phyloP scores from a whole-genome alignment of 106 monocot species.

The Allium cepa region DNA sequence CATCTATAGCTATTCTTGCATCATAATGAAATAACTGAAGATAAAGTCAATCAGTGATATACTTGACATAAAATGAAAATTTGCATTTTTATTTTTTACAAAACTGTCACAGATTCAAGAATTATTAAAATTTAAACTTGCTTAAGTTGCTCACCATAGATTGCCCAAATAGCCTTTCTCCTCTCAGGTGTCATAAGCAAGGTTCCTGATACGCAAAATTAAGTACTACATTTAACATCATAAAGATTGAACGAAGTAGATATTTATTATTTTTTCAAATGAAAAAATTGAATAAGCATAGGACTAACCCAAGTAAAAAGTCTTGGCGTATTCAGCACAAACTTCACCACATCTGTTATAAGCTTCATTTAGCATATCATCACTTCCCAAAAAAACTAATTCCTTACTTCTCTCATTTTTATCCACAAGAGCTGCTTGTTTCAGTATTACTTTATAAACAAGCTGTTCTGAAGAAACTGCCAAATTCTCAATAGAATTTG shows the following conservation, averaged over 20 bases:
- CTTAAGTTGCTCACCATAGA: constrained; percentile 24
- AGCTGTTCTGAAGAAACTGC: background rate
- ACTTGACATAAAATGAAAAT: too few species aligned
- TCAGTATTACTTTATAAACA: constrained; percentile 21
- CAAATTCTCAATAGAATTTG: background rate
- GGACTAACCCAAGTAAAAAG: constrained; percentile 66
- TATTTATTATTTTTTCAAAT: background rate
- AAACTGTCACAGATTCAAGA: too few species aligned
- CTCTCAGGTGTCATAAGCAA: constrained; percentile 50
- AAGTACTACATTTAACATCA: background rate
- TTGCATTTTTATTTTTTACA: too few species aligned
- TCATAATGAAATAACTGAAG: too few species aligned
- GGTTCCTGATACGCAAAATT: constrained; percentile 22
- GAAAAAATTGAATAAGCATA: background rate
- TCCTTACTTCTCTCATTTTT: constrained; percentile 12
- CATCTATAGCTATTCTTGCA: too few species aligned
- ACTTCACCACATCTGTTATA: constrained; percentile 85
- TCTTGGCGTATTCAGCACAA: constrained; percentile 98
- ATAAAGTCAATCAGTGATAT: too few species aligned
- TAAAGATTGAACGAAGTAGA: background rate
- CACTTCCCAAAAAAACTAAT: constrained; percentile 16
- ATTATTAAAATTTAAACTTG: background rate
- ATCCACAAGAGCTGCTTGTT: constrained; percentile 81
- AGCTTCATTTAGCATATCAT: constrained; percentile 44
- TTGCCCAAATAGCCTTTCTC: constrained; percentile 46